Base-by-base conservation (phyloP, 257 asterid genomes). In the Salvia hispanica region DNA sequence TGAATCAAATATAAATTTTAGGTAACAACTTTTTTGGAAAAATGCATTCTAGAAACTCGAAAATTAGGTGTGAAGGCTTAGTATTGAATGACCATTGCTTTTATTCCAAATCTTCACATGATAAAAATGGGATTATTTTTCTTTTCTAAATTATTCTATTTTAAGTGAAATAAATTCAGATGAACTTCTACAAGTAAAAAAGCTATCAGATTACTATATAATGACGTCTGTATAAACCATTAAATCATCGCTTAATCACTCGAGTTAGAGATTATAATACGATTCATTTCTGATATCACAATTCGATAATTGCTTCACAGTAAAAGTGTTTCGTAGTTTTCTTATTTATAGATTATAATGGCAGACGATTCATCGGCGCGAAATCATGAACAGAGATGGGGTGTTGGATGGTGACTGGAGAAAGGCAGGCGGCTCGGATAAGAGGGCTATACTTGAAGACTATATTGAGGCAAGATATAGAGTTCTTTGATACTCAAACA, bases 401-500 rank as follows among this genome's bases (percentile, higher is more conserved):
- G 12, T 84, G 91, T 74, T 87, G 95, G 95, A 83, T 83, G 88
- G 84, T 79, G 36, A 77, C 89, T 0, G 95, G 91, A 71, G 91
- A 84, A 64, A 79, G 87, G 48, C 95, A 87, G 66, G 82, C 89
- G 0, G 71, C 81, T 67, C 82, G 95, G 46, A 82, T 87, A 64
- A 59, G 95, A 68, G 87, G 78, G 58, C 28, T 87, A 47, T 87
- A 84, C 74, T 76, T 87, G 69, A 74, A 77, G 36, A 76, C 95
- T 10, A 77, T 87, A 34, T 28, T 87, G 40, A 79, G 88, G 73
- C 95, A 87, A 66, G 95, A 87, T 47, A 79, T 87, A 4, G 84
- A 75, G 75, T 87, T 81, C 70, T 87, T 87, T 59, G 95, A 87
- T 68, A 84, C 91, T 7, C 78, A 87, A 79, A 79, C 91, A 10